A percentile compares a stretch with the other conserved stretches of the same genome.
phyloP scores from a whole-genome alignment of 176 grass and related monocot species.

The Juncus effusus region DNA sequence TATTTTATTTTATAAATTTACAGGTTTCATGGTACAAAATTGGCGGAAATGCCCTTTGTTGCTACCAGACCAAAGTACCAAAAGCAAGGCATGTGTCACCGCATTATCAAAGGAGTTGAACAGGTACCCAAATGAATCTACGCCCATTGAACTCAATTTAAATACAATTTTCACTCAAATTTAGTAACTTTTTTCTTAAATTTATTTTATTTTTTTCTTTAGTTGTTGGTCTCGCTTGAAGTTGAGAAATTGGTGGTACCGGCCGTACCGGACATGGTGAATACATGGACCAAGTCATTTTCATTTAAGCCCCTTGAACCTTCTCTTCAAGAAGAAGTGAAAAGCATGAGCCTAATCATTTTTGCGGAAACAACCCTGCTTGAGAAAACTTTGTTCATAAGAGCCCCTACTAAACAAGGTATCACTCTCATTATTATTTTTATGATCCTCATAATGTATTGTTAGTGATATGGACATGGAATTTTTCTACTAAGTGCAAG shows the following conservation, averaged over 20 bases:
- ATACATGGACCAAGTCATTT: constrained; percentile 65
- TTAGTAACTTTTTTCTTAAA: neutral
- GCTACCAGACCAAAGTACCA: constrained; percentile 61
- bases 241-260: constrained; percentile 65
- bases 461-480: neutral
- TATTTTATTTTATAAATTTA: neutral
- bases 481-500: neutral
- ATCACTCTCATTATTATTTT: neutral
- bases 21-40: constrained; percentile 67
- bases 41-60: constrained; percentile 81
- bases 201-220: constrained; percentile 8
- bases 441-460: neutral
- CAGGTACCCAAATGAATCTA: constrained; percentile 35
- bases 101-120: constrained; percentile 55
- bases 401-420: constrained; percentile 28
- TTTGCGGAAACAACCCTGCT: constrained; percentile 59
- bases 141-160: neutral
- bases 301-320: constrained; percentile 39
- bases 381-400: constrained; percentile 40
- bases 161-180: constrained; percentile 9
- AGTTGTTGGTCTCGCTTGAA: constrained; percentile 49
- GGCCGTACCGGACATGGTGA: constrained; percentile 41
- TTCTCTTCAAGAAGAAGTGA: constrained; percentile 37
- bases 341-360: constrained; percentile 44
- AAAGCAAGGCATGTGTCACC: constrained; percentile 67